Evolutionary conservation across 768 basidiomycete species (phyloP).

Genomic region (Asterophora parasitica): DNA sequence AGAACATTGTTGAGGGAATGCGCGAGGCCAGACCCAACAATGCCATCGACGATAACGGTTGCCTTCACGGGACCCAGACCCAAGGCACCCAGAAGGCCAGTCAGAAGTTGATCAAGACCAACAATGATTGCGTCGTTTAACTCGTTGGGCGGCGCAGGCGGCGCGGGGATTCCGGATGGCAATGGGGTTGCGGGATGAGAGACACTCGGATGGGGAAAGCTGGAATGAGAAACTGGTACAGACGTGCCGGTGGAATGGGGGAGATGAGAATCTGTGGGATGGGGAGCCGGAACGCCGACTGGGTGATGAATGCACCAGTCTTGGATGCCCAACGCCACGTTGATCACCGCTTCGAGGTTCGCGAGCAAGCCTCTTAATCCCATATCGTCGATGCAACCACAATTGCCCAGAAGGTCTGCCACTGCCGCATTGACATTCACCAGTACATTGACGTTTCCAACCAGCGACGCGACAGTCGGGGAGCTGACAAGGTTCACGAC

Average conservation of each 20-base stretch:
- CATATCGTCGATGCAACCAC: slow-evolving; percentile 8
- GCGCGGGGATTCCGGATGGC: not conserved
- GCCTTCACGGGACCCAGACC: slow-evolving; percentile 16
- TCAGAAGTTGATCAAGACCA: slow-evolving; percentile 20
- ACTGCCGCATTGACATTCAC: slow-evolving; percentile 3
- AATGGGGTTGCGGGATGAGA: not conserved
- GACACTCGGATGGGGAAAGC: not conserved
- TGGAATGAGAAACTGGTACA: not conserved
- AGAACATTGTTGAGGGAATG: slow-evolving; percentile 18
- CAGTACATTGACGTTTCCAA: slow-evolving; percentile 12
- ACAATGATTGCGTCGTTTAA: slow-evolving; percentile 19
- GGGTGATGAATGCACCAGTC: slow-evolving; percentile 12
- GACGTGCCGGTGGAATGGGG: not conserved
- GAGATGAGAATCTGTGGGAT: not conserved
- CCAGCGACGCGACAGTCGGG: slow-evolving; percentile 15
- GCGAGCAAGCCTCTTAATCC: slow-evolving; percentile 6
- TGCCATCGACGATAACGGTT: slow-evolving; percentile 16
- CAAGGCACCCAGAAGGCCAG: not conserved
- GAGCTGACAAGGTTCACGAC: slow-evolving; percentile 16
- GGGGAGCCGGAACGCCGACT: slow-evolving; percentile 1
- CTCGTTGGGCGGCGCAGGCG: not conserved
- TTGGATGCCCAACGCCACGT: slow-evolving; percentile 7
- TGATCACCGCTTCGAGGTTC: slow-evolving; percentile 4
- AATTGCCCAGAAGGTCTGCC: slow-evolving; percentile 1
- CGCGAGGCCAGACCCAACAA: slow-evolving; percentile 14